Evolutionary conservation across 2,329 filamentous ascomycete genomes (phyloP), one percentile per base, ranked within the genome.

Genomic region (Emmonsiellopsis sp.): DNA sequence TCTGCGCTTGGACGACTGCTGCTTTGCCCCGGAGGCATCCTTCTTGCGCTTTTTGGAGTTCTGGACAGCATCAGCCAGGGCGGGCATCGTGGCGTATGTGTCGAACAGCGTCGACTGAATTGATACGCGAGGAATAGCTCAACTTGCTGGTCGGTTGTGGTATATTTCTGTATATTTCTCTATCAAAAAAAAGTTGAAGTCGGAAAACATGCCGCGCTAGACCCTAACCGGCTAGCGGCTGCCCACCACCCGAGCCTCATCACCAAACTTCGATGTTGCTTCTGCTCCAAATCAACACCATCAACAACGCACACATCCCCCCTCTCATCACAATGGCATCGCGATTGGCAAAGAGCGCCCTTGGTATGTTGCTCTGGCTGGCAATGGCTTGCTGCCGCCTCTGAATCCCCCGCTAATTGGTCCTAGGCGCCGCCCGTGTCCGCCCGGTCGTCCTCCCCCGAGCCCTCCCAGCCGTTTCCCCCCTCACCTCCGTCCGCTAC

Each of bases 291-390:
- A 37, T 42, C 66, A 66, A 66, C 60, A 46, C 68, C 64, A 69
- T 65, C 63, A 68, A 65, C 67, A 15, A 62, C 64, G 68, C 69
- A 66, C 62, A 68, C 67, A 65, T 59, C 68, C 66, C 66, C 65
- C 65, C 66, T 66, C 65, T 31, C 54, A 75, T 81, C 75, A 87
- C 80, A 87, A 97, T 97, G 92, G 92, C 92, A 82, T 95, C 89
- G 77, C 89, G 91, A 82, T 83, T 97, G 80, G 89, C 86, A 83
- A 90, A 88, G 83, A 91, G 85, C 82, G 89, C 90, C 79, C 79
- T 92, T 78, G 88, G 92, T 97, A 84, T 75, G 89, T 84, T 63
- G 49, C 56, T 55, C 46, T 68, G 58, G 67, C 64, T 60, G 53
- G 57, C 57, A 46, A 48, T 55, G 41, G 48, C 49, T 38, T 38